Percentiles rank a stretch among this genome's conserved stretches.
phyloP scores from a whole-genome alignment of 768 basidiomycete genomes.

The Panus rudis region DNA sequence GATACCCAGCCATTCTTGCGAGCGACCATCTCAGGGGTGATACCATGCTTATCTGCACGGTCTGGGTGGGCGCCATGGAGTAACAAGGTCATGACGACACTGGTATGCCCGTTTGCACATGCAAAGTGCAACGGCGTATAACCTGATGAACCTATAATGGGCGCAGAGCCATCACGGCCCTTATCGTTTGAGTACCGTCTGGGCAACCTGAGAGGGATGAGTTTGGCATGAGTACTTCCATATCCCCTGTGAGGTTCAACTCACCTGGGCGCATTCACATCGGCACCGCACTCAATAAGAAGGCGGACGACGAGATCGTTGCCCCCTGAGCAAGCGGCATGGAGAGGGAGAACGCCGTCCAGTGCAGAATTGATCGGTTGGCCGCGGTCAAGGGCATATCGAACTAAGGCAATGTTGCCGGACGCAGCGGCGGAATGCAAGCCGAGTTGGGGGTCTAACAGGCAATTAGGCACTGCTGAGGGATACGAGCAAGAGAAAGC shows the following conservation, averaged over 20 bases:
- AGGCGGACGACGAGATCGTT: conserved; percentile 82
- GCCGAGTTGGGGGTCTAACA: conserved; percentile 67
- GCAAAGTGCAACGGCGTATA: conserved; percentile 96
- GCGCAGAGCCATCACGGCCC: conserved; percentile 55
- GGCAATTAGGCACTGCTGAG: background rate
- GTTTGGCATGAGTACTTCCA: conserved; percentile 1
- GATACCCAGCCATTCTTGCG: conserved; percentile 73
- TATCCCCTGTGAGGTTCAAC: conserved; percentile 15
- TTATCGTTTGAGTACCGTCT: conserved; percentile 69
- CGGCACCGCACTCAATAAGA: conserved; percentile 91
- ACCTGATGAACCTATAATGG: conserved; percentile 78
- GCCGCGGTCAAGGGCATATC: conserved; percentile 87
- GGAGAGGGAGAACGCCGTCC: conserved; percentile 93
- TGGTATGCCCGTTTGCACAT: conserved; percentile 85
- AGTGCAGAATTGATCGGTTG: conserved; percentile 96
- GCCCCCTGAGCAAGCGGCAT: conserved; percentile 90
- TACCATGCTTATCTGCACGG: conserved; percentile 83
- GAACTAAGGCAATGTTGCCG: conserved; percentile 88
- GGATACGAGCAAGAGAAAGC: background rate
- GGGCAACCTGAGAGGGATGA: conserved; percentile 43
- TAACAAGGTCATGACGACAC: conserved; percentile 73
- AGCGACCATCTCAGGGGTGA: conserved; percentile 82
- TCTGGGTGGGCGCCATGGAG: conserved; percentile 78
- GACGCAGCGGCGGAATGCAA: conserved; percentile 72
- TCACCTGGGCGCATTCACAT: conserved; percentile 92